Percentiles rank a stretch among this genome's conserved stretches.
These are phyloP conservation scores for Wilcoxina mikolae DNA, from an alignment of 495 filamentous ascomycete genomes.

Conservation along the genomic window DNA sequence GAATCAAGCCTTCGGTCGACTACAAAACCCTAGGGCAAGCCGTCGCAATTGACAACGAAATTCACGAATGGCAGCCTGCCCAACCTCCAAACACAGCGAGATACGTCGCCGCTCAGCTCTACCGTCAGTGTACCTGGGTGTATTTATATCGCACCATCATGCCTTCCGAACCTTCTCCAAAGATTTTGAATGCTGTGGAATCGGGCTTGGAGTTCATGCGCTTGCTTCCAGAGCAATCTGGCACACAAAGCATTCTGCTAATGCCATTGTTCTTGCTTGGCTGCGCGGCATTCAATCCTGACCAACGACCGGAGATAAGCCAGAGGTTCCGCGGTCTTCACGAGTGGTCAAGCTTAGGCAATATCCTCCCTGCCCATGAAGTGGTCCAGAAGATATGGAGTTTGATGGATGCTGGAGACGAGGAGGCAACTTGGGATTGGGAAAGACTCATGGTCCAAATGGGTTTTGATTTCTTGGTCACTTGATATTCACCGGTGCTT, in stretches of 20 bases:
- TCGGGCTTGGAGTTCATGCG: conserved; percentile 54
- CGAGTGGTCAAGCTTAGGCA: conserved; percentile 64
- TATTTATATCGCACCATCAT: conserved; percentile 78
- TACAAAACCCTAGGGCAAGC: conserved; percentile 60
- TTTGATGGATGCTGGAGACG: conserved; percentile 61
- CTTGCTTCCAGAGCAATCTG: conserved; percentile 45
- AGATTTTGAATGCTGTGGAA: conserved; percentile 61
- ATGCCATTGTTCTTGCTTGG: conserved; percentile 82
- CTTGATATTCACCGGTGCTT: conserved; percentile 32
- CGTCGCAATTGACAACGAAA: conserved; percentile 58
- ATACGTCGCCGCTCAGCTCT: conserved; percentile 62
- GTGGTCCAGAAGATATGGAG: conserved; percentile 73
- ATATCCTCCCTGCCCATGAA: conserved; percentile 58
- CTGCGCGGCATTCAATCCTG: conserved; percentile 58
- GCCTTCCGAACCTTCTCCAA: conserved; percentile 51
- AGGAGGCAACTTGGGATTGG: conserved; percentile 76
- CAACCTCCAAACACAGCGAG: conserved; percentile 57
- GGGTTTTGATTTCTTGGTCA: conserved; percentile 71
- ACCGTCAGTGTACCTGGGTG: conserved; percentile 82
- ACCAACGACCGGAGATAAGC: conserved; percentile 55
- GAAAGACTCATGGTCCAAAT: conserved; percentile 61
- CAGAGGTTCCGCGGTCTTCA: conserved; percentile 54
- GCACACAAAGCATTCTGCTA: conserved; percentile 65
- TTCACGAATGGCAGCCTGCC: conserved; percentile 59
- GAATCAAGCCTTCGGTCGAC: conserved; percentile 57